Conservation (phyloP, 2,329 filamentous ascomycete species). For the Colletotrichum paranaense region DNA sequence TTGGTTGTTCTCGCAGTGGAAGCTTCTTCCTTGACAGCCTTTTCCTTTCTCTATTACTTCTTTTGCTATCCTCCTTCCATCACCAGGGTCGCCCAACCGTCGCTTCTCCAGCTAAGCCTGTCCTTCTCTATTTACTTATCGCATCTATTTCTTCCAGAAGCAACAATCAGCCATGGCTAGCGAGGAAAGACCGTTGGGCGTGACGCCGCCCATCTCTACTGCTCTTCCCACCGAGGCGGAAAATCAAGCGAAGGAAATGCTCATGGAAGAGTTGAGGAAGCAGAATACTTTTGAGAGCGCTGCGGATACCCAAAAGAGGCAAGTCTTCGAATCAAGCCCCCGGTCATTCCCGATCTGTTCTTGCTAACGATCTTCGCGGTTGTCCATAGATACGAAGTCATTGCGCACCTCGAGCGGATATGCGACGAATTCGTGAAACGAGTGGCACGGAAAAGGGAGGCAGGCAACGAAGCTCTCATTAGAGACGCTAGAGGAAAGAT, state of each 20-base stretch:
- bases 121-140: neutral
- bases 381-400: constrained; percentile 71
- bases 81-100: neutral
- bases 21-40: neutral
- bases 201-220: constrained; percentile 86
- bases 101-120: neutral
- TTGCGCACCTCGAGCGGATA: constrained; percentile 81
- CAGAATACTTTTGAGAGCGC: constrained; percentile 93
- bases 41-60: neutral
- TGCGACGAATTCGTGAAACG: constrained; percentile 88
- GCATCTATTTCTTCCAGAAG: neutral
- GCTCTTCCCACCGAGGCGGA: constrained; percentile 82
- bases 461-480: constrained; percentile 79
- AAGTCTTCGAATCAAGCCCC: constrained; percentile 37
- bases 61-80: neutral
- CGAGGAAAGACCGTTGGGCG: constrained; percentile 64
- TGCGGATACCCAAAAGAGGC: constrained; percentile 87
- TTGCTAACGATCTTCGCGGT: neutral
- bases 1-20: constrained; percentile 12
- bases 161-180: constrained; percentile 45
- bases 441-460: constrained; percentile 79
- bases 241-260: constrained; percentile 78
- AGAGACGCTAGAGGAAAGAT: constrained; percentile 91
- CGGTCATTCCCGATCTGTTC: neutral
- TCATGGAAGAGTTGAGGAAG: constrained; percentile 85